Evolutionary conservation across 2,329 filamentous ascomycete species (phyloP).

Genomic region (Phoma sp.): DNA sequence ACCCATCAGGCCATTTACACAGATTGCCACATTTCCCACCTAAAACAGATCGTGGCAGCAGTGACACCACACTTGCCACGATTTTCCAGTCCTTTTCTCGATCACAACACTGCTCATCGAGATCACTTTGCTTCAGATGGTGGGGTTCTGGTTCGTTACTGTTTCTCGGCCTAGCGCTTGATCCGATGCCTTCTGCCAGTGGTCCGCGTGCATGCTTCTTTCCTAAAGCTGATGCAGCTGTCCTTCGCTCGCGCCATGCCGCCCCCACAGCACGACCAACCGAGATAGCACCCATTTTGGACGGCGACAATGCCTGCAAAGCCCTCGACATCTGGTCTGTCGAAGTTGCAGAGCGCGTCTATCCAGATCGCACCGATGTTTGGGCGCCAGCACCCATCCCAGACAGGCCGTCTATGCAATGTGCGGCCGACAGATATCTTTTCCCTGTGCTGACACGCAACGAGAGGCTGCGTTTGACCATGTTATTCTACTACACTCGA

Average conservation of each 20-base stretch:
- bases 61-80: neutral
- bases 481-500: conserved; percentile 55
- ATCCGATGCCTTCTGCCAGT: conserved; percentile 20
- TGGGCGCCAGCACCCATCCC: conserved; percentile 29
- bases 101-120: neutral
- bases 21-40: neutral
- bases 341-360: conserved; percentile 22
- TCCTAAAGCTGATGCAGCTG: conserved; percentile 35
- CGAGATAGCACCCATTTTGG: conserved; percentile 30
- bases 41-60: neutral
- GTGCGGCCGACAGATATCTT: conserved; percentile 39
- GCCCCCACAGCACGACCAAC: conserved; percentile 30
- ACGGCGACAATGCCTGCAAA: conserved; percentile 26
- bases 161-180: neutral
- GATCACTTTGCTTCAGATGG: conserved; percentile 7
- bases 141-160: neutral
- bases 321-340: conserved; percentile 26
- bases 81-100: neutral
- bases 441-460: conserved; percentile 46
- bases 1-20: neutral
- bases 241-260: conserved; percentile 28
- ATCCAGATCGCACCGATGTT: conserved; percentile 22
- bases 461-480: conserved; percentile 47
- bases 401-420: conserved; percentile 20
- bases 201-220: conserved; percentile 30